Base-by-base conservation (phyloP, 2,329 filamentous ascomycete genomes). In the Pestalotiopsis sp. region DNA sequence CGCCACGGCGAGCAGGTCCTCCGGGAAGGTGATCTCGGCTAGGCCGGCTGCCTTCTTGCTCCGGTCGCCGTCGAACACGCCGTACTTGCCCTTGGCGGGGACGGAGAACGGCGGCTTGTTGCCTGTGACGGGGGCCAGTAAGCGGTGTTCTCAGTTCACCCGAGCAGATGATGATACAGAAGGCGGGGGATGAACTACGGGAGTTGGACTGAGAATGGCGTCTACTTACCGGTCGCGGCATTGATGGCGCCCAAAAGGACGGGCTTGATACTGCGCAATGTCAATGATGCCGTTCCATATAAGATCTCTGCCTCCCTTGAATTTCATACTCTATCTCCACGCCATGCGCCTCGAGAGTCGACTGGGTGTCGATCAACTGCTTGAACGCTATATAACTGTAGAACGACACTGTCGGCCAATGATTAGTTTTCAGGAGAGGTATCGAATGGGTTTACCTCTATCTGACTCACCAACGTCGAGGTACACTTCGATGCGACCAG, bases 101-200 rank as follows among this genome's bases (percentile, higher is more conserved):
- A 93, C 83, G 0, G 84, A 84, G 91, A 92, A 94, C 1, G 93
- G 93, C 0, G 93, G 92, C 72, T 89, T 89, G 78, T 96, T 95
- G 64, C 91, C 91, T 89, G 72, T 36, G 25, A 64, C 63, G 4
- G 58, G 1, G 7, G 23, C 23, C 23, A 23, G 23, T 23, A 23
- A 23, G 23, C 23, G 23, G 23, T 23, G 23, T 23, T 23, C 23
- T 23, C 23, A 23, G 2, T 23, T 3, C 23, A 23, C 23, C 23
- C 23, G 23, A 23, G 23, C 23, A 23, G 23, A 23, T 23, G 23
- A 23, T 23, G 23, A 23, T 23, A 23, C 23, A 23, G 23, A 23
- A 3, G 23, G 23, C 23, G 23, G 23, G 23, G 7, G 31, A 36
- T 9, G 31, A 36, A 36, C 27, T 2, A 59, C 13, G 5, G 4